Evolutionary conservation across 306 rosid genomes (phyloP).

Genomic region (cucumber (Cucumis sativus)): DNA sequence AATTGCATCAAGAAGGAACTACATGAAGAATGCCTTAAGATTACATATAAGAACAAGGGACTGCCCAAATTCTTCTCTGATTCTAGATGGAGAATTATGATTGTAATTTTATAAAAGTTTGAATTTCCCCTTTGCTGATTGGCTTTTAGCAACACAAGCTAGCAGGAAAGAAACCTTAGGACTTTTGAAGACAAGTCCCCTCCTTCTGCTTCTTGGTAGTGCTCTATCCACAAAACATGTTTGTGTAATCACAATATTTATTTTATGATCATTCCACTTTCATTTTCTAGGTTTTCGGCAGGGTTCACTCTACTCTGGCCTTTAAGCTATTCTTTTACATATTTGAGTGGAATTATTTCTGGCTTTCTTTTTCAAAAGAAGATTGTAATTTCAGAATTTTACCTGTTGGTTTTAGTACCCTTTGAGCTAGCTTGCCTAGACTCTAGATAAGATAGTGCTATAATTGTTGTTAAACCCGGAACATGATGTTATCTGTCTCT

Average conservation of each 20-base stretch:
- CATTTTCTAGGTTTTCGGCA: not conserved
- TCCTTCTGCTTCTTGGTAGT: not conserved
- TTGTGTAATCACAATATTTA: not conserved
- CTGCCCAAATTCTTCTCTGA: not conserved
- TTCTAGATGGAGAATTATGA: not conserved
- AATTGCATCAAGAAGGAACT: not conserved
- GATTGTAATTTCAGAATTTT: not conserved
- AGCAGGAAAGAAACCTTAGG: not conserved
- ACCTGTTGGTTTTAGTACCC: not conserved
- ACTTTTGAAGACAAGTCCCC: not conserved
- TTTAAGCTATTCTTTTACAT: not conserved
- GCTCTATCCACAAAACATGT: not conserved
- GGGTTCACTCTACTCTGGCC: not conserved
- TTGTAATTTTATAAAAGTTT: not conserved
- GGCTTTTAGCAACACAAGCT: not conserved
- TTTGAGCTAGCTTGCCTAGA: not conserved
- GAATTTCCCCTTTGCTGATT: not conserved
- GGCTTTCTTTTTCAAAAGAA: not conserved
- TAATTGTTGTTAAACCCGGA: not conserved
- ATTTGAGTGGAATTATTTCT: not conserved
- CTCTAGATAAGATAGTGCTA: not conserved
- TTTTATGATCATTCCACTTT: not conserved
- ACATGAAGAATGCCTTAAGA: not conserved
- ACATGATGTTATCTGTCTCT: not conserved
- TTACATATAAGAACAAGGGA: not conserved